A percentile compares a stretch with the other conserved stretches of the same genome.
Conservation (phyloP, 1,284 basidiomycete species). For the Trichosporon sp. region DNA sequence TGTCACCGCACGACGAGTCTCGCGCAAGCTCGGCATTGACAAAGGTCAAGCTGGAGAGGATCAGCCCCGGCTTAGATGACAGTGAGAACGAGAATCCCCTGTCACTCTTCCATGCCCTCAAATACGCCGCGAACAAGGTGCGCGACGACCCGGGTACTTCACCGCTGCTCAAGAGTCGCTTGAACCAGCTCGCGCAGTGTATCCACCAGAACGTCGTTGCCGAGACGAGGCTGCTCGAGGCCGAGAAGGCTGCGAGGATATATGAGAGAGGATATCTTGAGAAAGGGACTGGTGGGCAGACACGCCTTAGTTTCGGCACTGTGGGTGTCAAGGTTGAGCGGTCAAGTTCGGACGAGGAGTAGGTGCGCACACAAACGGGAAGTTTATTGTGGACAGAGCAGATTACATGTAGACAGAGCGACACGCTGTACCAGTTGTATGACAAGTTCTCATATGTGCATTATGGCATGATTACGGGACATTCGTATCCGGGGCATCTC, state of each 20-base stretch:
- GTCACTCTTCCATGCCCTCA: background rate
- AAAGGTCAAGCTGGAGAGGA: background rate
- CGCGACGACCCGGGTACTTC: background rate
- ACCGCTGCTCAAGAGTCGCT: background rate
- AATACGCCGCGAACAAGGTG: background rate
- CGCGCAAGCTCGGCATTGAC: background rate
- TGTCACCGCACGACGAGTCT: background rate
- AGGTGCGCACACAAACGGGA: no score
- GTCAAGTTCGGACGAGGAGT: background rate
- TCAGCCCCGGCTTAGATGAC: background rate
- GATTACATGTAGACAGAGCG: no score
- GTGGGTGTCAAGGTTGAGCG: background rate
- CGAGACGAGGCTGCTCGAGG: background rate
- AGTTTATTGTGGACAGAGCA: no score
- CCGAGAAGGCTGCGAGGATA: background rate
- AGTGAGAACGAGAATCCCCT: background rate
- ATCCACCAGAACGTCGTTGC: background rate
- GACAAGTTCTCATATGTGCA: background rate
- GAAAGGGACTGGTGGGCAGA: constrained; percentile 3
- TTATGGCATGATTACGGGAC: background rate
- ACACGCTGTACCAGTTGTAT: background rate
- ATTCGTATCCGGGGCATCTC: no score
- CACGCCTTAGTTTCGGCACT: constrained; percentile 8
- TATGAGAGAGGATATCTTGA: background rate
- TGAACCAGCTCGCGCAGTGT: constrained; percentile 1